These are phyloP conservation scores for Cucumis cinereus DNA, from an alignment of 306 rosid genomes.

Conservation along the genomic window DNA sequence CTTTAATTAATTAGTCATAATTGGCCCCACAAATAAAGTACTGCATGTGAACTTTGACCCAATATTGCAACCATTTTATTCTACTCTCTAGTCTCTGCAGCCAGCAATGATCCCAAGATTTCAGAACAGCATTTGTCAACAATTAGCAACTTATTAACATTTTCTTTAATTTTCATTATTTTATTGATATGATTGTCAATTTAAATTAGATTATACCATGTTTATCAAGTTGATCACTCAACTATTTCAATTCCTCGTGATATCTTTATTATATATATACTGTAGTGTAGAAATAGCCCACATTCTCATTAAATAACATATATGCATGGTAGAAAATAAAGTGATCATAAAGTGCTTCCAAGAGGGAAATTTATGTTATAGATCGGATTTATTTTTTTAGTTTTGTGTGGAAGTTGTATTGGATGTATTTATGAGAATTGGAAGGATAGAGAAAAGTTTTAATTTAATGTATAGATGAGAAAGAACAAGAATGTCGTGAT, in stretches of 20 bases:
- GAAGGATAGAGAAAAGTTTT: not conserved
- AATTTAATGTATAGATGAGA: not conserved
- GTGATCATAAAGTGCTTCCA: too few species aligned
- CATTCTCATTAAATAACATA: not conserved
- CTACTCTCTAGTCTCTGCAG: not conserved
- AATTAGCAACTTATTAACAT: not conserved
- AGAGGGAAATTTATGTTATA: not conserved
- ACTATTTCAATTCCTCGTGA: not conserved
- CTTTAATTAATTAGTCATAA: not conserved
- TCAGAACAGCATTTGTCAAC: not conserved
- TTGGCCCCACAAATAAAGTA: not conserved
- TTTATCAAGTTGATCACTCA: too few species aligned
- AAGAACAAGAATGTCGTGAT: not conserved
- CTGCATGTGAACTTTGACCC: slow-evolving; percentile 5
- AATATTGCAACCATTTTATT: not conserved
- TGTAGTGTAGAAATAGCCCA: not conserved
- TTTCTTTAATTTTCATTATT: not conserved
- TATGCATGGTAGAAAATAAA: not conserved
- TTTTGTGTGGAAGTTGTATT: not conserved
- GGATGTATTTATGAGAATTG: not conserved
- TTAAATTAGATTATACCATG: not conserved
- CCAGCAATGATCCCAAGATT: not conserved
- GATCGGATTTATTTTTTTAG: not conserved
- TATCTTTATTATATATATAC: too few species aligned
- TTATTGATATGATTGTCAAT: not conserved